A percentile compares a stretch with the other conserved stretches of the same genome.
Conservation (phyloP, 2,329 filamentous ascomycete species). For the Sporothrix sp. region DNA sequence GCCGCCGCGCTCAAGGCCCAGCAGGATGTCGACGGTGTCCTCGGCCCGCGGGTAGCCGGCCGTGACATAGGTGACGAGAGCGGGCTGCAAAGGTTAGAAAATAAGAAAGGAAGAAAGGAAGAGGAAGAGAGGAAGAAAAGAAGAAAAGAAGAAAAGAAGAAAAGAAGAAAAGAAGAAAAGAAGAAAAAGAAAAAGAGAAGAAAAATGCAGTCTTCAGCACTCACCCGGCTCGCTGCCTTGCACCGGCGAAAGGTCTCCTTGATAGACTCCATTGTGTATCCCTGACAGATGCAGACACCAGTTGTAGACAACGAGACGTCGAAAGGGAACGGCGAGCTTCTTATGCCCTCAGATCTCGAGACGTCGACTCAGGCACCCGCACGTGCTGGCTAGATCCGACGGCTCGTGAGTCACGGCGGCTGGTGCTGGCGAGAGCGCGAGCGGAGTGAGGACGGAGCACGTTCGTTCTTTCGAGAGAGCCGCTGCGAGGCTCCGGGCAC, state of each 20-base stretch:
- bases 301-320: too few relatives aligned
- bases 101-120: background rate
- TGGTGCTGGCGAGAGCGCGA: too few relatives aligned
- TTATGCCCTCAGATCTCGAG: too few relatives aligned
- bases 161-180: background rate
- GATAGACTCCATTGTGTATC: constrained; percentile 42
- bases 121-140: too few relatives aligned
- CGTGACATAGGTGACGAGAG: constrained; percentile 92
- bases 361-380: too few relatives aligned
- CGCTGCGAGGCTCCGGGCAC: background rate
- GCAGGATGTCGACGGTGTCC: constrained; percentile 71
- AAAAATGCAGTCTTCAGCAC: background rate
- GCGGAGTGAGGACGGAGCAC: background rate
- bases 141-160: background rate
- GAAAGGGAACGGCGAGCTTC: too few relatives aligned
- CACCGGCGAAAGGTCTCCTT: constrained; percentile 50
- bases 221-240: constrained; percentile 49
- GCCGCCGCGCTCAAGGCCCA: constrained; percentile 87
- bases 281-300: too few relatives aligned
- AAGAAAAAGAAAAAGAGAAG: background rate
- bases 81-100: constrained; percentile 55
- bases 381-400: too few relatives aligned
- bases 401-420: too few relatives aligned
- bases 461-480: background rate
- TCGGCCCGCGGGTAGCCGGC: constrained; percentile 81